Evolutionary conservation across 495 filamentous ascomycete species (phyloP).

Genomic region (Lepidopterella palustris): DNA sequence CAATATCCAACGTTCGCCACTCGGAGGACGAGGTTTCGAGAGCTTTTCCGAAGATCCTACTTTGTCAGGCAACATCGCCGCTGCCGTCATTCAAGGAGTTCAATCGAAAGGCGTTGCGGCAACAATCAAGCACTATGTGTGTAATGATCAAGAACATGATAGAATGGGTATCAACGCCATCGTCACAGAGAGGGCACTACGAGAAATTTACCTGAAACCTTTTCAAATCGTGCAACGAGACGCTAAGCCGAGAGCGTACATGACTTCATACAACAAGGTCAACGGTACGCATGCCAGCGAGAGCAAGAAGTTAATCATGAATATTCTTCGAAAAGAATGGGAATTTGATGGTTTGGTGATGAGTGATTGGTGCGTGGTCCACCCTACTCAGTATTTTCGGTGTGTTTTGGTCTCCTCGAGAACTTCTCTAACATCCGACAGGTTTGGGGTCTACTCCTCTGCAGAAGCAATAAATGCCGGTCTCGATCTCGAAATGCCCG

Average conservation of each 20-base stretch:
- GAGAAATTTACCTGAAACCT: conserved; percentile 21
- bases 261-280: conserved; percentile 26
- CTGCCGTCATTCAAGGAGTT: conserved; percentile 59
- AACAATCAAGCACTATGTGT: conserved; percentile 76
- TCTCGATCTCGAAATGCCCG: conserved; percentile 26
- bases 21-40: conserved; percentile 75
- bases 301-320: conserved; percentile 11
- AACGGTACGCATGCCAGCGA: conserved; percentile 20
- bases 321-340: conserved; percentile 22
- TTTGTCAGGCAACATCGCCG: conserved; percentile 61
- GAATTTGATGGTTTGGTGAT: conserved; percentile 19
- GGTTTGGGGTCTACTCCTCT: conserved; percentile 15
- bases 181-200: conserved; percentile 59
- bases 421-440: not conserved
- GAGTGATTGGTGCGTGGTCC: conserved; percentile 19
- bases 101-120: conserved; percentile 65
- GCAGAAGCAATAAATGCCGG: conserved; percentile 15
- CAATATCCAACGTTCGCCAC: conserved; percentile 68
- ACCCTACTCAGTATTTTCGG: not conserved
- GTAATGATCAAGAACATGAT: conserved; percentile 72
- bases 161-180: conserved; percentile 61
- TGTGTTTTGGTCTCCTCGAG: not conserved
- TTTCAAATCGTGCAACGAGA: conserved; percentile 20
- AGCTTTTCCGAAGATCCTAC: conserved; percentile 74
- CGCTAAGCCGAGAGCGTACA: conserved; percentile 17